Conservation (phyloP, 306 rosid species). For the Vigna radiata region DNA sequence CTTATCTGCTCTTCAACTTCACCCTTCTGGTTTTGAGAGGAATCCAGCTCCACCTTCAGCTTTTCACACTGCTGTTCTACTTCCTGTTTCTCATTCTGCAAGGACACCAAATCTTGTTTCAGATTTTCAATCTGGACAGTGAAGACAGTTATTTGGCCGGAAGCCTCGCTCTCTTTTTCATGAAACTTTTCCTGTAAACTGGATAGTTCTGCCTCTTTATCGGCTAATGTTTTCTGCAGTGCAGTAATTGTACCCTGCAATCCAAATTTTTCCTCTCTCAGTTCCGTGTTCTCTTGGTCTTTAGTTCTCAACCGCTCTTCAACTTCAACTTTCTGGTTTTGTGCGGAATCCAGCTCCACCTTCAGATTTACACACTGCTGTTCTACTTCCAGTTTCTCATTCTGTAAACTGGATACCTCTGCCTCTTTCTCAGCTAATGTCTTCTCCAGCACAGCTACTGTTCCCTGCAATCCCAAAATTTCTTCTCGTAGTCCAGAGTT, state of each 20-base stretch:
- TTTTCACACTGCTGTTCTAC: conserved; percentile 48
- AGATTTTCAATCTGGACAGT: conserved; percentile 55
- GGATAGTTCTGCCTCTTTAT: conserved; percentile 45
- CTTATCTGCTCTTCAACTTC: conserved; percentile 43
- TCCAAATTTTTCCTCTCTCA: conserved; percentile 18
- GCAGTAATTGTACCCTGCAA: conserved; percentile 48
- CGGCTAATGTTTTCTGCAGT: conserved; percentile 36
- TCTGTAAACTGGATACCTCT: conserved; percentile 37
- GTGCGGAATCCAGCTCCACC: conserved; percentile 46
- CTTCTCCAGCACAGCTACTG: conserved; percentile 32
- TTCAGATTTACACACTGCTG: conserved; percentile 54
- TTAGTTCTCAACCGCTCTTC: conserved; percentile 44
- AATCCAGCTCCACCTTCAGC: conserved; percentile 54
- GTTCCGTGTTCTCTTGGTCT: conserved; percentile 41
- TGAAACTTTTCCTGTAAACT: not conserved
- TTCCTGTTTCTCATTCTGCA: conserved; percentile 60
- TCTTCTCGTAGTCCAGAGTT: conserved; percentile 36
- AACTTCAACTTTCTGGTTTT: conserved; percentile 27
- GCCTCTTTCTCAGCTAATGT: conserved; percentile 40
- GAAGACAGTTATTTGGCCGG: conserved; percentile 34
- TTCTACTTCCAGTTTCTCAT: conserved; percentile 49
- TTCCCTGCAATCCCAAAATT: conserved; percentile 46
- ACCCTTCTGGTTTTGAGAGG: conserved; percentile 12
- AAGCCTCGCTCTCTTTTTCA: conserved; percentile 26
- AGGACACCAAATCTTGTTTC: conserved; percentile 53